phyloP scores from a whole-genome alignment of 768 basidiomycete species.

The Cyathus striatus region DNA sequence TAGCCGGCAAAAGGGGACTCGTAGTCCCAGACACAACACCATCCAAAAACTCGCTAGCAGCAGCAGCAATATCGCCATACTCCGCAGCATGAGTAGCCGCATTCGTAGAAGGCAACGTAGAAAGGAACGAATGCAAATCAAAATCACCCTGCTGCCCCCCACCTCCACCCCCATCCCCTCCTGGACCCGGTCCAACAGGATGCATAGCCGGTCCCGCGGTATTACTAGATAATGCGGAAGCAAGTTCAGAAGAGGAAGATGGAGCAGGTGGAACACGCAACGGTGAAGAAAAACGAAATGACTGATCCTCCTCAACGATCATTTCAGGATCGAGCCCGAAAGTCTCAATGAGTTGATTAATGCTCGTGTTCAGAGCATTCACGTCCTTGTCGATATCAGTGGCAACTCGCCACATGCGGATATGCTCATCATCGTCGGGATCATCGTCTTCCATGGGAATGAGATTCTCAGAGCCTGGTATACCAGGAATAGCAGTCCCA shows the following conservation, averaged over 20 bases:
- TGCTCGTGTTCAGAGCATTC: slow-evolving; percentile 58
- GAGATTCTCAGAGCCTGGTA: too few relatives aligned
- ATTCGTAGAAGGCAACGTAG: slow-evolving; percentile 7
- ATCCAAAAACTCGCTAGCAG: slow-evolving; percentile 22
- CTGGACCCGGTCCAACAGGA: not conserved
- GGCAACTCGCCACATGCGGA: slow-evolving; percentile 51
- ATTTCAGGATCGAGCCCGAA: slow-evolving; percentile 57
- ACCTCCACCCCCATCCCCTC: slow-evolving; percentile 1
- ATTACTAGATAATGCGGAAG: too few relatives aligned
- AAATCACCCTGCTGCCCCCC: slow-evolving; percentile 11
- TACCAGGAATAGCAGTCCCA: too few relatives aligned
- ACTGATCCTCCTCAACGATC: slow-evolving; percentile 10
- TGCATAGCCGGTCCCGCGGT: not conserved
- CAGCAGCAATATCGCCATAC: slow-evolving; percentile 10
- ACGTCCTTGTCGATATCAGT: slow-evolving; percentile 70
- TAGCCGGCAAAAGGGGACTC: too few relatives aligned
- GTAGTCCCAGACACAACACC: slow-evolving; percentile 20
- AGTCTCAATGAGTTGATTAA: slow-evolving; percentile 67
- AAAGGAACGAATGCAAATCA: slow-evolving; percentile 22
- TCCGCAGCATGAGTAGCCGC: slow-evolving; percentile 3
- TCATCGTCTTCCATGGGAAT: too few relatives aligned
- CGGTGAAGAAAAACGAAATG: not conserved
- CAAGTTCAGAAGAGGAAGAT: not conserved
- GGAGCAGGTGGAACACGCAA: not conserved
- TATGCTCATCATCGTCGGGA: too few relatives aligned